Percentiles rank a stretch among this genome's conserved stretches.
phyloP scores from a whole-genome alignment of 805 yeast genomes.

The Yarrowia sp. region DNA sequence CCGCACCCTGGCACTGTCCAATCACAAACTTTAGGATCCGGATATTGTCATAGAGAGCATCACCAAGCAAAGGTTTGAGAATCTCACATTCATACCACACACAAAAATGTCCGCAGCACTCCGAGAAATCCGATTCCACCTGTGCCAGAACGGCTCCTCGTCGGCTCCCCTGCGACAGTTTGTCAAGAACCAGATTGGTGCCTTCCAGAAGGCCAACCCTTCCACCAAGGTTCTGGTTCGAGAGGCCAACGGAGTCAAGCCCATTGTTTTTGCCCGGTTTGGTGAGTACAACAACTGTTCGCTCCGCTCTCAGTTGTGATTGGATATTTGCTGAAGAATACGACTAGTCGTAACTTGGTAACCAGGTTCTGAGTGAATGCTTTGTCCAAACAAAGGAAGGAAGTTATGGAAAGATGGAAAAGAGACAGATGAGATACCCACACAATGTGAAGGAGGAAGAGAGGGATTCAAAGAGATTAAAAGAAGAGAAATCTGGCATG shows the following conservation, averaged over 20 bases:
- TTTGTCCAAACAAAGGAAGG: too few relatives aligned
- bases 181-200: conserved; percentile 37
- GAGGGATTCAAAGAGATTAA: too few relatives aligned
- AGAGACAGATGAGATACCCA: too few relatives aligned
- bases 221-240: conserved; percentile 76
- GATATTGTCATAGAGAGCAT: conserved; percentile 6
- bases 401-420: too few relatives aligned
- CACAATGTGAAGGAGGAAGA: too few relatives aligned
- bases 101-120: conserved; percentile 54
- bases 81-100: conserved; percentile 12
- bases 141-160: conserved; percentile 79
- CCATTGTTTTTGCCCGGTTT: conserved; percentile 76
- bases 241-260: conserved; percentile 76
- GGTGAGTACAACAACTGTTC: conserved; percentile 50
- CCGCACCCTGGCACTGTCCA: conserved; percentile 7
- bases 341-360: too few relatives aligned
- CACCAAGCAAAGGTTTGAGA: conserved; percentile 5
- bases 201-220: conserved; percentile 68
- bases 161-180: conserved; percentile 61
- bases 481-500: too few relatives aligned
- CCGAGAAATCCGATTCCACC: conserved; percentile 81
- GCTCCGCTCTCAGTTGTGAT: too few relatives aligned
- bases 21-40: conserved; percentile 27
- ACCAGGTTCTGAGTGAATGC: too few relatives aligned
- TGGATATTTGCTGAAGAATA: too few relatives aligned